Percentiles rank a stretch among this genome's conserved stretches.
Evolutionary conservation across 139 green algal genomes (phyloP).

Genomic region (Dunaliella primolecta): DNA sequence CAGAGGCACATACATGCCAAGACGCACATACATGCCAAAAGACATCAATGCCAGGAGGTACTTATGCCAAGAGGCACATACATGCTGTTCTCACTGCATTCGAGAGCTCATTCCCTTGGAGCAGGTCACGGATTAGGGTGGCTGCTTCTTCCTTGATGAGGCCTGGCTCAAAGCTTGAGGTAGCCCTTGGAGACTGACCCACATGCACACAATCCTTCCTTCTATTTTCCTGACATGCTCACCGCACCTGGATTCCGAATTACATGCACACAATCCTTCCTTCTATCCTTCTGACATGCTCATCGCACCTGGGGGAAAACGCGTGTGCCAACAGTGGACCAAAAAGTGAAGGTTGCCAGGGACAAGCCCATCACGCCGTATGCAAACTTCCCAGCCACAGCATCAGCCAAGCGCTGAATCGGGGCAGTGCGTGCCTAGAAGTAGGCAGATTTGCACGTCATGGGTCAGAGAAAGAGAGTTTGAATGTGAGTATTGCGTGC

Average conservation of each 20-base stretch:
- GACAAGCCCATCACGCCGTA: constrained; percentile 77
- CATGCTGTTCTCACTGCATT: too few species aligned
- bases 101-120: too few species aligned
- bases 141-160: too few species aligned
- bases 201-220: neutral
- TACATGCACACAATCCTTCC: neutral
- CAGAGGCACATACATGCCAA: neutral
- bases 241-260: neutral
- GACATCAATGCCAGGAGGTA: too few species aligned
- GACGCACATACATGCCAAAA: neutral
- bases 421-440: constrained; percentile 68
- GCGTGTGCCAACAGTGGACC: constrained; percentile 52
- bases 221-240: neutral
- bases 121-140: too few species aligned
- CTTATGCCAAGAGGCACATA: too few species aligned
- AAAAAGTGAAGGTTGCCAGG: constrained; percentile 79
- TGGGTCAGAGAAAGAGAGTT: neutral
- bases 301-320: constrained; percentile 69
- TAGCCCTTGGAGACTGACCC: too few species aligned
- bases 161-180: too few species aligned
- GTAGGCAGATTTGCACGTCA: neutral
- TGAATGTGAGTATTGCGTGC: neutral
- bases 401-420: constrained; percentile 83
- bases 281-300: neutral
- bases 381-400: constrained; percentile 71